A percentile compares a stretch with the other conserved stretches of the same genome.
Conservation (phyloP, 2,329 filamentous ascomycete genomes). For the Podosphaera xanthii region DNA sequence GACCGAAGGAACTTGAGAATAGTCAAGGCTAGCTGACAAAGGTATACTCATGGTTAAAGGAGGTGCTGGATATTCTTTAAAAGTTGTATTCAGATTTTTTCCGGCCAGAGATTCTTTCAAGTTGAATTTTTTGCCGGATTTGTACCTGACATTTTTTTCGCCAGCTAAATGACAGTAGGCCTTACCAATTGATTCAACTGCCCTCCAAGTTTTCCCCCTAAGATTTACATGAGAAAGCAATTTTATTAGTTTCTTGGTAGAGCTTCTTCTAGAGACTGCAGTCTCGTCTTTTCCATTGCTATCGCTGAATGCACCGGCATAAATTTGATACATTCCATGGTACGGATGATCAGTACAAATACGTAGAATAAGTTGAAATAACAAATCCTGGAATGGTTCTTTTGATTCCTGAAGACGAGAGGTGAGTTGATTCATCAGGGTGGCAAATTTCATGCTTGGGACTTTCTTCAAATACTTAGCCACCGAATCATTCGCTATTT, state of each 20-base stretch:
- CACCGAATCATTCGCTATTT: conserved; percentile 57
- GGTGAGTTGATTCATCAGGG: conserved; percentile 85
- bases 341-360: conserved; percentile 89
- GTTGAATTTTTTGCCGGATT: conserved; percentile 38
- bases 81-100: conserved; percentile 34
- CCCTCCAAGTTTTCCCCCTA: conserved; percentile 37
- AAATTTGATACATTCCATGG: conserved; percentile 94
- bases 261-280: conserved; percentile 48
- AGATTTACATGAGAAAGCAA: conserved; percentile 29
- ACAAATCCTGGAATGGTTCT: conserved; percentile 49
- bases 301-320: conserved; percentile 52
- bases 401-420: conserved; percentile 62
- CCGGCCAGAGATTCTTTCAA: conserved; percentile 42
- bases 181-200: conserved; percentile 52
- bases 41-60: conserved; percentile 76
- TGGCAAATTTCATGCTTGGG: conserved; percentile 75
- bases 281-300: conserved; percentile 50
- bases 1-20: conserved; percentile 54
- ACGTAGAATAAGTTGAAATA: conserved; percentile 50
- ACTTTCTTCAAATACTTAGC: conserved; percentile 46
- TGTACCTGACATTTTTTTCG: conserved; percentile 42
- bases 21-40: conserved; percentile 49
- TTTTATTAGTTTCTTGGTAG: conserved; percentile 43
- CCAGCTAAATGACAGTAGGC: conserved; percentile 40
- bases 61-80: conserved; percentile 48